Conservation (phyloP, 2,329 filamentous ascomycete species). For the Colletotrichum tropicale region DNA sequence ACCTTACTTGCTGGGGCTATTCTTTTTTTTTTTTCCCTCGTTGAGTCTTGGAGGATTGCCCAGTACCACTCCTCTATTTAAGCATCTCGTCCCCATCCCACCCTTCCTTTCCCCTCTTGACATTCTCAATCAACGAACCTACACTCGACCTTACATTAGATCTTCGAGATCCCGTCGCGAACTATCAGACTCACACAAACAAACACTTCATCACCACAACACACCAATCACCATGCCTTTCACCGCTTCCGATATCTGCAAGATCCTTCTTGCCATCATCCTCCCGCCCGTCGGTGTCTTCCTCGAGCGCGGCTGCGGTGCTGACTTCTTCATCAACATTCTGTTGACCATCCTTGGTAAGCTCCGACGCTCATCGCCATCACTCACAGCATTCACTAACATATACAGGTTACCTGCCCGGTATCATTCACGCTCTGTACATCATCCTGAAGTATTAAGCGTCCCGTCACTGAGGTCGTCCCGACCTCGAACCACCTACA, state of each 20-base stretch:
- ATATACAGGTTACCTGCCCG: slow-evolving; percentile 65
- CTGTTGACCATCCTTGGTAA: slow-evolving; percentile 76
- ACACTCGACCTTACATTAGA: neutral
- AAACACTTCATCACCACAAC: neutral
- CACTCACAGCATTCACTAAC: neutral
- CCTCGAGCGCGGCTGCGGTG: slow-evolving; percentile 89
- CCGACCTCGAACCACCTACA: neutral
- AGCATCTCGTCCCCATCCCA: slow-evolving; percentile 11
- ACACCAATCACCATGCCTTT: slow-evolving; percentile 55
- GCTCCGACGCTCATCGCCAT: slow-evolving; percentile 21
- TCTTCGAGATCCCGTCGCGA: neutral
- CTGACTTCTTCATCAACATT: slow-evolving; percentile 92
- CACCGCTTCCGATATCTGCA: slow-evolving; percentile 64
- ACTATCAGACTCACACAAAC: neutral
- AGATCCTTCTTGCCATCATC: slow-evolving; percentile 84
- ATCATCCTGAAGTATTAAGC: slow-evolving; percentile 87
- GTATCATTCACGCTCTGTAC: slow-evolving; percentile 93
- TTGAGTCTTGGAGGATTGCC: neutral
- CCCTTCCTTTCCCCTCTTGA: neutral
- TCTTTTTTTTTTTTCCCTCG: neutral
- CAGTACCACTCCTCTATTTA: neutral
- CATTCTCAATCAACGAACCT: slow-evolving; percentile 8
- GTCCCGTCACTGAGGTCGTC: neutral
- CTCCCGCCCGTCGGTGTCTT: slow-evolving; percentile 91
- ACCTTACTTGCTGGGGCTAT: neutral